Conservation (phyloP, 805 yeast genomes). For the Yarrowia osloensis region DNA sequence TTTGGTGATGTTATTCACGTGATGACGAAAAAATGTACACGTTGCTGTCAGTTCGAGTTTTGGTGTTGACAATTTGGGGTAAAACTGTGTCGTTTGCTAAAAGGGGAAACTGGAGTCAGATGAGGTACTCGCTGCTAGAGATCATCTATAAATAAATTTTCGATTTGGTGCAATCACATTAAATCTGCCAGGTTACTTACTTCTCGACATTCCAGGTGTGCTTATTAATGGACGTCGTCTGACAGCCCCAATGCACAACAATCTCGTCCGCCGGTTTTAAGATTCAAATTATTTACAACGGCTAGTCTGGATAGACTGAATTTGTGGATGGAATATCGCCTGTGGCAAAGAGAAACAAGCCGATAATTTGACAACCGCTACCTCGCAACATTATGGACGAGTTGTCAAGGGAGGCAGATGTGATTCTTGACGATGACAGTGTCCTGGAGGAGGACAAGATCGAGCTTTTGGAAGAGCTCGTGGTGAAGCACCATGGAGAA, state of each 20-base stretch:
- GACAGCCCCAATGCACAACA: slow-evolving; percentile 2
- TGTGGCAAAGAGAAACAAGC: not conserved
- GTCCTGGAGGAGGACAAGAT: slow-evolving; percentile 47
- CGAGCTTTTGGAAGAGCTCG: slow-evolving; percentile 45
- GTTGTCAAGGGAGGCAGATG: slow-evolving; percentile 39
- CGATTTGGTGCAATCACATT: no score
- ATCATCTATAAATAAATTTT: no score
- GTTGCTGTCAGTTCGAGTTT: not conserved
- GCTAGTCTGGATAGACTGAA: not conserved
- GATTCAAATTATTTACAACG: slow-evolving; percentile 6
- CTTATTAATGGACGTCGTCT: not conserved
- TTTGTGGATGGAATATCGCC: slow-evolving; percentile 11
- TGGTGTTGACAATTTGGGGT: not conserved
- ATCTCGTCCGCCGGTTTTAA: slow-evolving; percentile 4
- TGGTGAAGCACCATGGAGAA: slow-evolving; percentile 35
- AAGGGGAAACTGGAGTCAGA: not conserved
- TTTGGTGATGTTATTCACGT: slow-evolving; percentile 22
- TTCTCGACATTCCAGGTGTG: not conserved
- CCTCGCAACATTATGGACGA: slow-evolving; percentile 9
- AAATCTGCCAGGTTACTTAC: not conserved
- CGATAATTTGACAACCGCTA: not conserved
- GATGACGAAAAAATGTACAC: not conserved
- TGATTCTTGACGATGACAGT: slow-evolving; percentile 41
- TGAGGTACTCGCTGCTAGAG: not conserved
- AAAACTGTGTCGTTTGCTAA: no score